Conservation (phyloP, 75 land plant species). For the Isoetes taiwanensis region DNA sequence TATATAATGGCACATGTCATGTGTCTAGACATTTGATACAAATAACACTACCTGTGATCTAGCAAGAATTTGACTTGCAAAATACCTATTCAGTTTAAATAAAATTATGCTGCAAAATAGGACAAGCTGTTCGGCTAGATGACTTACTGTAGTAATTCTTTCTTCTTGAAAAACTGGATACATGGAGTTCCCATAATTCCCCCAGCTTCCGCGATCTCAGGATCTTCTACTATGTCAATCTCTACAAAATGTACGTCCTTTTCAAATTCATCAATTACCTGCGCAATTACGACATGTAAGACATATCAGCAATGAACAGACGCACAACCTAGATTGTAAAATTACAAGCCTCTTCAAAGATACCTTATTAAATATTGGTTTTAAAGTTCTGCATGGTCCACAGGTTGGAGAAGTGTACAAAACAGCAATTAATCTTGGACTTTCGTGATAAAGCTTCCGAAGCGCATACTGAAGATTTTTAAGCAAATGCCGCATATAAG, state of each 20-base stretch:
- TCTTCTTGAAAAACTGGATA: conserved; percentile 92
- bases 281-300: too few relatives aligned
- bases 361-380: conserved; percentile 92
- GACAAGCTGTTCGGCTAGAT: neutral
- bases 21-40: neutral
- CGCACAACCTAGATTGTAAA: neutral
- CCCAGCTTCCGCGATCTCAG: conserved; percentile 94
- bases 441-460: conserved; percentile 90
- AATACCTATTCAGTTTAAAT: too few relatives aligned
- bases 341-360: neutral
- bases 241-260: conserved; percentile 80
- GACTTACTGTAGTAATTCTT: conserved; percentile 68
- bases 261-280: conserved; percentile 92
- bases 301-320: neutral
- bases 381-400: conserved; percentile 93
- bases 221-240: conserved; percentile 97
- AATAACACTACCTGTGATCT: neutral
- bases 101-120: too few relatives aligned
- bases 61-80: too few relatives aligned
- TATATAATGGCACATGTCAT: neutral
- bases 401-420: conserved; percentile 93
- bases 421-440: conserved; percentile 82
- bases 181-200: conserved; percentile 98
- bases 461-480: conserved; percentile 61
- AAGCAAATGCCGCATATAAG: too few relatives aligned